phyloP scores from a whole-genome alignment of 306 rosid species.

The Cicer chorassanicum region DNA sequence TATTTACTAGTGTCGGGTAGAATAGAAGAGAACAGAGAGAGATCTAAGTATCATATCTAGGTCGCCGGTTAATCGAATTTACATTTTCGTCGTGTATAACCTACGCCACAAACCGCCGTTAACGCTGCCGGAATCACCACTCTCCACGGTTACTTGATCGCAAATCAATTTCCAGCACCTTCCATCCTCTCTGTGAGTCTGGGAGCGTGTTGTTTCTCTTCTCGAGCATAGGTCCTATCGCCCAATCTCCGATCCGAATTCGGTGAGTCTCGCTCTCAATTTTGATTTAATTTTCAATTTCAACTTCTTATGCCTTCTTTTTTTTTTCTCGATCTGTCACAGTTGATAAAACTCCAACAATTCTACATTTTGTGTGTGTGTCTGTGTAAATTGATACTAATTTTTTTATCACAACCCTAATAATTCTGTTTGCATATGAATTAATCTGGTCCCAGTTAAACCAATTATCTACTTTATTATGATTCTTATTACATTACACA shows the following conservation, averaged over 20 bases:
- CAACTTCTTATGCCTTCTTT: background rate
- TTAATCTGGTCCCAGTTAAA: conserved; percentile 14
- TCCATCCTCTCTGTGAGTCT: conserved; percentile 25
- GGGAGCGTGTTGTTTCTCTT: conserved; percentile 26
- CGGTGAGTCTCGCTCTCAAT: conserved; percentile 47
- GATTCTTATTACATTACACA: background rate
- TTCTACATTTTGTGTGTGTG: background rate
- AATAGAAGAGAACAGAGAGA: background rate
- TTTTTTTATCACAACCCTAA: conserved; percentile 34
- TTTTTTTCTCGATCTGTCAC: conserved; percentile 33
- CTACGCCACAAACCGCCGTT: too few species aligned
- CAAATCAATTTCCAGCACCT: background rate
- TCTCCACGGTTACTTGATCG: background rate
- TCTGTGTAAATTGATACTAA: background rate
- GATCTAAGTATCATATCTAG: background rate
- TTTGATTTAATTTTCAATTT: conserved; percentile 44
- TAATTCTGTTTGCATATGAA: conserved; percentile 11
- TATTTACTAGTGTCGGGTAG: background rate
- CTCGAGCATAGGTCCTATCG: background rate
- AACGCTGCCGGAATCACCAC: background rate
- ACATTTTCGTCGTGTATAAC: background rate
- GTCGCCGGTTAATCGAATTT: conserved; percentile 3
- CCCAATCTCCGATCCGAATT: conserved; percentile 50
- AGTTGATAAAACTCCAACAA: background rate
- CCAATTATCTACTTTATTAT: conserved; percentile 13